These are phyloP conservation scores for Boletus sp. DNA, from an alignment of 1,284 basidiomycete species.

Conservation along the genomic window DNA sequence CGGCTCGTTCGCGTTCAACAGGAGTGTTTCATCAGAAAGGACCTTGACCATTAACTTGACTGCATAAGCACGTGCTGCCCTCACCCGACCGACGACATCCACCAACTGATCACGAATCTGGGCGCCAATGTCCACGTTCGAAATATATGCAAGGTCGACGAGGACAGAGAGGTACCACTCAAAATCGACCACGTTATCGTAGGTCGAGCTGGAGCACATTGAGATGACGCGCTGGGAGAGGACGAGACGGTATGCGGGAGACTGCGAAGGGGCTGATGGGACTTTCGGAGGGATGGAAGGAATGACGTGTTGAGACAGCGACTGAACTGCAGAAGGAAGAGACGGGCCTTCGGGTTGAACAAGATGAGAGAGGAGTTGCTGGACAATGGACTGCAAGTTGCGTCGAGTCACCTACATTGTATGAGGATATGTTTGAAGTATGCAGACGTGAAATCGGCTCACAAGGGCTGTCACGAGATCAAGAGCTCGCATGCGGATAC, in stretches of 20 bases:
- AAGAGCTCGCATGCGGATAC: conserved; percentile 93
- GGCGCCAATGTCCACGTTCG: conserved; percentile 73
- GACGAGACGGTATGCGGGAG: conserved; percentile 82
- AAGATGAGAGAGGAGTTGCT: conserved; percentile 86
- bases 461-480: conserved; percentile 96
- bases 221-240: conserved; percentile 82
- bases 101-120: conserved; percentile 84
- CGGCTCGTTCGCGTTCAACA: conserved; percentile 62
- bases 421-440: conserved; percentile 3
- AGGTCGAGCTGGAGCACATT: conserved; percentile 83
- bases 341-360: conserved; percentile 61
- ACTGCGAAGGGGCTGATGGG: conserved; percentile 58
- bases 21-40: conserved; percentile 75
- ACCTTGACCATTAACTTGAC: conserved; percentile 82
- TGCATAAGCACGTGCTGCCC: conserved; percentile 75
- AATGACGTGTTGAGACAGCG: conserved; percentile 55
- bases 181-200: conserved; percentile 89
- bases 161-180: conserved; percentile 97
- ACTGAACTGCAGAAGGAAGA: conserved; percentile 63
- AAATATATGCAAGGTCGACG: conserved; percentile 86
- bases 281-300: conserved; percentile 45
- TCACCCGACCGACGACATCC: conserved; percentile 86
- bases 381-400: conserved; percentile 88
- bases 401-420: conserved; percentile 68
- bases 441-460: conserved; percentile 26